Conservation (phyloP, 306 rosid species). For the Dalbergia cochinchinensis region DNA sequence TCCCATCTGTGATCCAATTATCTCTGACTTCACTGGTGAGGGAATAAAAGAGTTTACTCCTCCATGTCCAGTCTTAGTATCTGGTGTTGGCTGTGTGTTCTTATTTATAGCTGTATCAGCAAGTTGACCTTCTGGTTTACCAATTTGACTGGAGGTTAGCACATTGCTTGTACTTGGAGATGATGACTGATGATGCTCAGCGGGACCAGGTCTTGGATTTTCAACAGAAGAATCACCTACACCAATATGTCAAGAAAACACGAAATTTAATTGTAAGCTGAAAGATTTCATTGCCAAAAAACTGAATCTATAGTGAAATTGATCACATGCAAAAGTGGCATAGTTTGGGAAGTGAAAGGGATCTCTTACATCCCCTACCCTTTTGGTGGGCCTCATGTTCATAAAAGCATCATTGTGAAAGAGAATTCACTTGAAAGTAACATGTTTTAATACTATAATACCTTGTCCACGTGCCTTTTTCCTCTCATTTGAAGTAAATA, state of each 20-base stretch:
- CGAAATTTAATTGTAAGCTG: not conserved
- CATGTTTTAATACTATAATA: not conserved
- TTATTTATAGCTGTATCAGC: conserved; percentile 5
- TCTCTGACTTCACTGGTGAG: conserved; percentile 20
- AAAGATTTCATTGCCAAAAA: conserved; percentile 19
- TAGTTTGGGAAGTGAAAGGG: too few relatives aligned
- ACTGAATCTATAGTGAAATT: not conserved
- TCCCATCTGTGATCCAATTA: not conserved
- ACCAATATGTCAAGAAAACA: conserved; percentile 33
- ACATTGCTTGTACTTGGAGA: not conserved
- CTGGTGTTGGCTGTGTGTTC: not conserved
- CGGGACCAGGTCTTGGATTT: conserved; percentile 18
- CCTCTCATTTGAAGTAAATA: conserved; percentile 32
- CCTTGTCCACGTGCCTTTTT: conserved; percentile 33
- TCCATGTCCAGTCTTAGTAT: conserved; percentile 33
- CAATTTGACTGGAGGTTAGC: conserved; percentile 22
- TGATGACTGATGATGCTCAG: conserved; percentile 31
- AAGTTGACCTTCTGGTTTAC: conserved; percentile 12
- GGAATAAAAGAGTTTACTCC: conserved; percentile 32
- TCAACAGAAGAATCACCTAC: conserved; percentile 37
- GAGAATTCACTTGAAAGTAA: not conserved
- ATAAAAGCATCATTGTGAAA: not conserved
- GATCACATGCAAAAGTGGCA: not conserved
- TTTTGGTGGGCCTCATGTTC: too few relatives aligned
- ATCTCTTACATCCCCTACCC: too few relatives aligned